Evolutionary conservation across 495 filamentous ascomycete genomes (phyloP).

Genomic region (Penicillium riverlandense): DNA sequence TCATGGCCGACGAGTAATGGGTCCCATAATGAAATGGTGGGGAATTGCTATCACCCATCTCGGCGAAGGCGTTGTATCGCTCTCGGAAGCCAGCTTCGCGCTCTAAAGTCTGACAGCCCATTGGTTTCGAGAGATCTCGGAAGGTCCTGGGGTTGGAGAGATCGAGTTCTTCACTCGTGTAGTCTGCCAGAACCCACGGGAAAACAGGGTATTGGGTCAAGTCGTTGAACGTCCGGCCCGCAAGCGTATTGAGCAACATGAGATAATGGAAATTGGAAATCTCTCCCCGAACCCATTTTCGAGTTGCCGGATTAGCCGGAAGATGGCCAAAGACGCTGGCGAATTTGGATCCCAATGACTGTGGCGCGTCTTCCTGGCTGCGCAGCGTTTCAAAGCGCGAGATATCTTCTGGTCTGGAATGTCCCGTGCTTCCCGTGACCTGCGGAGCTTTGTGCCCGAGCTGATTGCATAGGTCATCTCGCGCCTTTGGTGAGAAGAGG

Average conservation of each 20-base stretch:
- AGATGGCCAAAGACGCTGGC: conserved; percentile 84
- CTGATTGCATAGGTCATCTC: conserved; percentile 72
- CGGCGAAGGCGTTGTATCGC: conserved; percentile 78
- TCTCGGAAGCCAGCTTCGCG: conserved; percentile 73
- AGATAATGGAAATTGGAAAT: conserved; percentile 98
- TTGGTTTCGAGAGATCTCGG: conserved; percentile 87
- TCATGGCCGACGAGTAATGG: conserved; percentile 98
- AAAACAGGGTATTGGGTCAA: conserved; percentile 98
- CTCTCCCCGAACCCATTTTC: conserved; percentile 86
- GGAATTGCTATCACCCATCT: conserved; percentile 73
- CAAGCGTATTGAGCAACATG: conserved; percentile 97
- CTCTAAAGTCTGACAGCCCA: conserved; percentile 81
- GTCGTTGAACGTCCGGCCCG: conserved; percentile 95
- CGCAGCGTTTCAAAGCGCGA: conserved; percentile 85
- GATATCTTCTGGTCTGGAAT: conserved; percentile 56
- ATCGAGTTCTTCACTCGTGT: conserved; percentile 92
- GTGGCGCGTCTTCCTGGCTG: conserved; percentile 72
- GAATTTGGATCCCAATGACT: conserved; percentile 82
- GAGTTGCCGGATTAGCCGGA: conserved; percentile 71
- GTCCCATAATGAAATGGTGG: conserved; percentile 96
- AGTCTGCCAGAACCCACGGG: conserved; percentile 93
- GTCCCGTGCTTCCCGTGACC: conserved; percentile 47
- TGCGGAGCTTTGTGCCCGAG: conserved; percentile 74
- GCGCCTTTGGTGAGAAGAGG: conserved; percentile 58
- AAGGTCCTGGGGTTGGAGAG: conserved; percentile 76